Evolutionary conservation across 2,329 filamentous ascomycete genomes (phyloP), one percentile per base, ranked within the genome.

Genomic region (Paecilomyces dactylethromorphus): DNA sequence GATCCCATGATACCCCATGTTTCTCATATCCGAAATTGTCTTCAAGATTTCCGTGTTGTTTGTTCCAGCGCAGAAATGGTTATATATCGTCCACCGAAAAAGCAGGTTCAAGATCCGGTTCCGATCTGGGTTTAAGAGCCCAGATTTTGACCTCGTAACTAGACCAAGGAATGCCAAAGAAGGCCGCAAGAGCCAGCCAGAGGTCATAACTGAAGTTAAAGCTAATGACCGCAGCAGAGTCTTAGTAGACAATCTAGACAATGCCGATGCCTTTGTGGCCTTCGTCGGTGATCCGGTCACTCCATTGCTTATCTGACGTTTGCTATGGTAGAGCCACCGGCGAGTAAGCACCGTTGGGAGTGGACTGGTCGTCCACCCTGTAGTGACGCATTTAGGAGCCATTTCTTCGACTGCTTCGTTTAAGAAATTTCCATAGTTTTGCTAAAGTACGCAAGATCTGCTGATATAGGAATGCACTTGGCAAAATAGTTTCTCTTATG

Each of bases 41-140:
- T 8, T 10, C 32, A 35, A 8, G 32, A 81, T 77, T 57, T 80
- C 77, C 0, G 22, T 51, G 11, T 70, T 65, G 24, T 74, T 79
- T 0, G 69, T 71, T 0, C 79, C 79, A 0, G 79, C 79, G 53
- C 79, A 81, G 62, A 81, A 81, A 11, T 81, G 79, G 45, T 80
- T 71, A 60, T 81, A 81, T 10, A 81, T 70, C 1, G 76, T 63
- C 13, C 65, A 68, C 21, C 71, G 71, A 6, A 77, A 65, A 2
- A 76, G 59, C 54, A 70, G 68, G 22, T 74, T 69, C 10, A 81
- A 64, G 2, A 79, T 13, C 0, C 66, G 67, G 59, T 79, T 79
- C 3, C 65, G 8, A 10, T 35, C 32, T 8, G 32, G 32, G 3
- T 35, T 35, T 8, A 35, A 35, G 32, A 35, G 7, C 32, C 10